Evolutionary conservation across 164 flowering plant genomes (phyloP).

Genomic region (Chloranthus sessilifolius): DNA sequence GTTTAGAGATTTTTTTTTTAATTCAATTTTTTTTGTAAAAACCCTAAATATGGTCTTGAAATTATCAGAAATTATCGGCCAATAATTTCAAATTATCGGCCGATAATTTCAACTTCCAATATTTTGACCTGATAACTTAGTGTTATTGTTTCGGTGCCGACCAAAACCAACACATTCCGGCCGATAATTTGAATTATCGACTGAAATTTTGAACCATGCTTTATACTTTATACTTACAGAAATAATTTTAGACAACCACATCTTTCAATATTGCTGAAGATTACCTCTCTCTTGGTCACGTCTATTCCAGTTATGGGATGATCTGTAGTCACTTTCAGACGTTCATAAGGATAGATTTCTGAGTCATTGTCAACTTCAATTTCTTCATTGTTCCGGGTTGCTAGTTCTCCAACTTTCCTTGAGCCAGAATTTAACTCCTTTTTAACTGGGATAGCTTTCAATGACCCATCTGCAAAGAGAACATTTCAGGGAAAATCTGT

Average conservation of each 20-base stretch:
- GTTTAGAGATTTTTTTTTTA: no score
- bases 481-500: neutral
- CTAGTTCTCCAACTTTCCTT: slow-evolving; percentile 1
- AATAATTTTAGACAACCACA: no score
- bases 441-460: neutral
- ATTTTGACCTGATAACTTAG: no score
- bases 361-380: slow-evolving; percentile 13
- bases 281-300: slow-evolving; percentile 71
- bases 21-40: neutral
- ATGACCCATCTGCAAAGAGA: slow-evolving; percentile 11
- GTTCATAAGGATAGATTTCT: slow-evolving; percentile 40
- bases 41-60: no score
- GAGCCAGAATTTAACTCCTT: slow-evolving; percentile 3
- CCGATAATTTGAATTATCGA: no score
- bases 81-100: no score
- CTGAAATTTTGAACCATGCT: no score
- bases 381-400: slow-evolving; percentile 3
- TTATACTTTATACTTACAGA: no score
- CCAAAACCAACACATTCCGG: no score
- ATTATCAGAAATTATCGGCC: no score
- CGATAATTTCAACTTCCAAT: no score
- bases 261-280: neutral
- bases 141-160: no score
- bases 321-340: slow-evolving; percentile 36
- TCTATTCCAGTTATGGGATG: slow-evolving; percentile 51